A percentile compares a stretch with the other conserved stretches of the same genome.
These are phyloP conservation scores for Trichopus zeylanicus DNA, from an alignment of 116 monocot genomes.

Conservation along the genomic window DNA sequence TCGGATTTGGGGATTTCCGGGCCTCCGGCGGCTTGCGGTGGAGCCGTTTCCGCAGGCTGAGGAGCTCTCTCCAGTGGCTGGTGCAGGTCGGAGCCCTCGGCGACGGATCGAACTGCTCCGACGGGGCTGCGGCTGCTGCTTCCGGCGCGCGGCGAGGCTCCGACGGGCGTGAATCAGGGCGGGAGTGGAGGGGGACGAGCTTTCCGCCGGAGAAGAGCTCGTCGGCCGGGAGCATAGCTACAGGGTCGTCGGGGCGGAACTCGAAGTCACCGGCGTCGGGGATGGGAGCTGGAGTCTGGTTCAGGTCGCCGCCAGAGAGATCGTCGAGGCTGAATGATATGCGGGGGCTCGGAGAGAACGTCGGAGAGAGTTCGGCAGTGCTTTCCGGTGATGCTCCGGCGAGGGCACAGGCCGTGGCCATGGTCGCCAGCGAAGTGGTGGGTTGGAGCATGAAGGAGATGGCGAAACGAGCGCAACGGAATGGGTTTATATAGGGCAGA, in stretches of 20 bases:
- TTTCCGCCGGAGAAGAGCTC: conserved; percentile 11
- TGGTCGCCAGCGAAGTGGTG: too few species aligned
- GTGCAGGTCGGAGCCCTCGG: conserved; percentile 61
- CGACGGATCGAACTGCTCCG: conserved; percentile 18
- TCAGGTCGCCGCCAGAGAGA: neutral
- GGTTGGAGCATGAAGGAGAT: neutral
- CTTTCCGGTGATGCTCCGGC: neutral
- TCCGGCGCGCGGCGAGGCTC: conserved; percentile 2
- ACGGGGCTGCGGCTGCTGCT: neutral
- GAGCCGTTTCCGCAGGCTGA: conserved; percentile 41
- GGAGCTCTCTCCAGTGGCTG: conserved; percentile 67
- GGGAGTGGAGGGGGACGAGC: conserved; percentile 50
- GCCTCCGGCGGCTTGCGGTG: conserved; percentile 5
- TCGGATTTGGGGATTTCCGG: neutral
- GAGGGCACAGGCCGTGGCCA: neutral
- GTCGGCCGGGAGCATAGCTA: conserved; percentile 10
- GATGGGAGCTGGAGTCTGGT: neutral
- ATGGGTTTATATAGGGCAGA: too few species aligned
- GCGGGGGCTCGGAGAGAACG: neutral
- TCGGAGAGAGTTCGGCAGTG: neutral
- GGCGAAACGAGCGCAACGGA: neutral
- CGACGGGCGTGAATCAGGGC: neutral
- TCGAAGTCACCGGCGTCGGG: neutral
- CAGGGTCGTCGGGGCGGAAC: conserved; percentile 16
- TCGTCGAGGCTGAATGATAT: neutral